Evolutionary conservation across 208 protist genomes (phyloP).

Genomic region (Acanthamoeba castellanii): DNA sequence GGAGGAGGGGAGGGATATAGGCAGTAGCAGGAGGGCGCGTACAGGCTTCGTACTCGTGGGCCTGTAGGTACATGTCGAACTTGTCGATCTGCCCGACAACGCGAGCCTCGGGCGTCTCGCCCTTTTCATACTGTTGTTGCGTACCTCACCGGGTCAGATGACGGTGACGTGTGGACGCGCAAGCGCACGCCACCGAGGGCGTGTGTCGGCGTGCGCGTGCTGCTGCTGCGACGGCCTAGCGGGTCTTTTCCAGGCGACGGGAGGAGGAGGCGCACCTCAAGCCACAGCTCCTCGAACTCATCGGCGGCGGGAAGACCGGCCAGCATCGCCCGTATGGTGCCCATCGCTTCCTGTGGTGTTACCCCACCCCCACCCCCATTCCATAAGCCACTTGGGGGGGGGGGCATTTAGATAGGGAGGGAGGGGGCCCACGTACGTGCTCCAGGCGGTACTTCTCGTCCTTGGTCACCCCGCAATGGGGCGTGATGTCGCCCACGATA

Average conservation of each 20-base stretch:
- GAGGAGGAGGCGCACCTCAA: background rate
- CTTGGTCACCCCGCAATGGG: conserved; percentile 25
- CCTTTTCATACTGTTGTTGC: conserved; percentile 11
- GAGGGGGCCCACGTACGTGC: background rate
- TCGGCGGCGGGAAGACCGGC: background rate
- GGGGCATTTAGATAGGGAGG: background rate
- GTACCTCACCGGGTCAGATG: too few relatives aligned
- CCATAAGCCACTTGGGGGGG: too few relatives aligned
- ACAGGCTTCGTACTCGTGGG: conserved; percentile 15
- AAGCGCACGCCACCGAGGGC: too few relatives aligned
- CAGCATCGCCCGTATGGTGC: background rate
- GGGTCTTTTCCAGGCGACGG: too few relatives aligned
- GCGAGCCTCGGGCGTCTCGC: background rate
- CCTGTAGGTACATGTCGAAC: conserved; percentile 54
- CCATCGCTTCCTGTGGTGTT: background rate
- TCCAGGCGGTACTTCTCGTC: conserved; percentile 19
- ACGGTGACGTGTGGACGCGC: background rate
- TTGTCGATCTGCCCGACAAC: conserved; percentile 37
- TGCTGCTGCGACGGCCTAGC: too few relatives aligned
- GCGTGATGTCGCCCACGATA: conserved; percentile 50
- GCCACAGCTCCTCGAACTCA: background rate
- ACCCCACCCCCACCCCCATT: too few relatives aligned
- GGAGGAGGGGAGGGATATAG: background rate
- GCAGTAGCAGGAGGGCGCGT: background rate
- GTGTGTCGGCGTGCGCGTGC: too few relatives aligned